phyloP scores from a whole-genome alignment of 768 basidiomycete genomes.

The Boletus patriciae region DNA sequence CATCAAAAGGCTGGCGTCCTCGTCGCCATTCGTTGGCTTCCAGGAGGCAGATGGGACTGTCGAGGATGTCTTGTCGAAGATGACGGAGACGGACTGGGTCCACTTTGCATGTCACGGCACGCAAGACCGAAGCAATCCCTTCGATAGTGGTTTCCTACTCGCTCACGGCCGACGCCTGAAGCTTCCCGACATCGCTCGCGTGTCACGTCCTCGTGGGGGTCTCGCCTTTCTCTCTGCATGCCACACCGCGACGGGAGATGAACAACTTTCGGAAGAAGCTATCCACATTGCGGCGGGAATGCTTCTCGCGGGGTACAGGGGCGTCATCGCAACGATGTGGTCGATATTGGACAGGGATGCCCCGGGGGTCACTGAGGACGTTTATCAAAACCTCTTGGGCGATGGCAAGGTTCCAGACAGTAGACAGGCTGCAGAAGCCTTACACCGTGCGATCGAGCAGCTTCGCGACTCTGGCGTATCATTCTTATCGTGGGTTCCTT shows the following conservation, averaged over 20 bases:
- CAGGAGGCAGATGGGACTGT: background rate
- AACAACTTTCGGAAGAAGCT: background rate
- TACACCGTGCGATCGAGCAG: too few species aligned
- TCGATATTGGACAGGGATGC: too few species aligned
- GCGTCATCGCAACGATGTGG: too few species aligned
- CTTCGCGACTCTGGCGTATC: too few species aligned
- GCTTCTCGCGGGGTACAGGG: too few species aligned
- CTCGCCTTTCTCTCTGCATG: conserved; percentile 25
- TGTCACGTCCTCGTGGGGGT: conserved; percentile 13
- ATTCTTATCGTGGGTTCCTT: too few species aligned
- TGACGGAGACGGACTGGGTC: background rate
- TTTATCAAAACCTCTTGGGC: too few species aligned
- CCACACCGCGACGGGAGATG: background rate
- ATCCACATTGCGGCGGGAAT: too few species aligned
- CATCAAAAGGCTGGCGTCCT: background rate
- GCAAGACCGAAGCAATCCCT: conserved; percentile 19
- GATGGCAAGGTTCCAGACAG: too few species aligned
- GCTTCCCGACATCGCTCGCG: background rate
- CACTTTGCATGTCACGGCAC: conserved; percentile 36
- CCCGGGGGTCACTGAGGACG: too few species aligned
- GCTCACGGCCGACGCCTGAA: background rate
- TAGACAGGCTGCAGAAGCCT: too few species aligned
- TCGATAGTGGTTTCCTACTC: conserved; percentile 23
- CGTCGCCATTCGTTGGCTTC: background rate
- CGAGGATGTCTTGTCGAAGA: background rate